Evolutionary conservation across 345 rosid species (phyloP).

Genomic region (Populus davidiana): DNA sequence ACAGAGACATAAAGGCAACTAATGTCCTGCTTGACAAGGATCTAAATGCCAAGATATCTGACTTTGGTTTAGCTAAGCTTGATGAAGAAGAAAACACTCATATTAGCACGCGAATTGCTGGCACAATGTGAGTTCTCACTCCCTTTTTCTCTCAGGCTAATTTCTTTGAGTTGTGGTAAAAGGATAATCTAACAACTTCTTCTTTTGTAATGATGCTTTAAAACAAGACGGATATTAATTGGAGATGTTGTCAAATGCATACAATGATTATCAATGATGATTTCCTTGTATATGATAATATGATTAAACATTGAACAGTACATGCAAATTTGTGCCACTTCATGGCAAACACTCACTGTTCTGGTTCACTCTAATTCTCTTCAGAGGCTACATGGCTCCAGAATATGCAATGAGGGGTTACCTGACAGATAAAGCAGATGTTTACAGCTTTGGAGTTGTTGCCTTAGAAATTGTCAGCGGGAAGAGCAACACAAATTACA

Average conservation of each 20-base stretch:
- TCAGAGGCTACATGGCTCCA: conserved; percentile 97
- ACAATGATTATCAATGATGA: not conserved
- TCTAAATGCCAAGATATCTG: conserved; percentile 64
- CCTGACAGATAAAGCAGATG: conserved; percentile 91
- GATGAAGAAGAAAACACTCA: conserved; percentile 74
- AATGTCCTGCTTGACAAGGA: conserved; percentile 65
- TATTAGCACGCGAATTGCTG: conserved; percentile 69
- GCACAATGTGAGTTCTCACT: conserved; percentile 50
- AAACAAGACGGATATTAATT: not conserved
- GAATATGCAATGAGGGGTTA: conserved; percentile 98
- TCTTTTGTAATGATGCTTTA: not conserved
- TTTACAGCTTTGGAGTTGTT: conserved; percentile 87
- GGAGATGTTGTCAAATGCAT: not conserved
- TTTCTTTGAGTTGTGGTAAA: not conserved
- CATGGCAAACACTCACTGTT: not conserved
- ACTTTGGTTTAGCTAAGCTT: conserved; percentile 70
- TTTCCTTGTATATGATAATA: not conserved
- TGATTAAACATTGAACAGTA: not conserved
- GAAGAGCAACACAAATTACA: conserved; percentile 88
- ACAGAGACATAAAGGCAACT: conserved; percentile 68
- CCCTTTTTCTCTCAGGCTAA: not conserved
- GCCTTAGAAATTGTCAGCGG: conserved; percentile 83
- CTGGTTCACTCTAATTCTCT: not conserved
- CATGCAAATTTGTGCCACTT: no score
- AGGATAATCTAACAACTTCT: not conserved